phyloP scores from a whole-genome alignment of 495 filamentous ascomycete species.

The Penicillium lividum region DNA sequence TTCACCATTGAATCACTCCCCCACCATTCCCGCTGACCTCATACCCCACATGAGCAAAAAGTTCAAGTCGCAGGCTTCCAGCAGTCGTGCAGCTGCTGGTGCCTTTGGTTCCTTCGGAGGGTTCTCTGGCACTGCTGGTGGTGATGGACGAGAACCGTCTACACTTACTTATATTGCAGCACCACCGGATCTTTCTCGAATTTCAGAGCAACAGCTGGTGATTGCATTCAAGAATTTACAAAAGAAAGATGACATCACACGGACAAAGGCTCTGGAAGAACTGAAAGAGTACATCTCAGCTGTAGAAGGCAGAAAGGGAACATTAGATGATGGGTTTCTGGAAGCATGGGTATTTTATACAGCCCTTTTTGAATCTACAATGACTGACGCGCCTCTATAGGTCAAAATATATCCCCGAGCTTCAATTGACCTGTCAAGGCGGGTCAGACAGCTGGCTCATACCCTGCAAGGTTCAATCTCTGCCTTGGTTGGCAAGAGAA shows the following conservation, averaged over 20 bases:
- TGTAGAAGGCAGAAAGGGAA: conserved; percentile 46
- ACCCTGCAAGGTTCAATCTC: conserved; percentile 71
- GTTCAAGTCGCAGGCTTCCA: conserved; percentile 72
- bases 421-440: conserved; percentile 83
- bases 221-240: conserved; percentile 88
- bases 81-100: conserved; percentile 60
- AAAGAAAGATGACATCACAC: conserved; percentile 92
- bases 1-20: conserved; percentile 13
- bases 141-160: conserved; percentile 52
- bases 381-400: conserved; percentile 46
- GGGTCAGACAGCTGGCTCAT: conserved; percentile 84
- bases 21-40: conserved; percentile 35
- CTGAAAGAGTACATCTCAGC: conserved; percentile 63
- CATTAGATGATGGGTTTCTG: conserved; percentile 72
- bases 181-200: conserved; percentile 74
- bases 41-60: conserved; percentile 65
- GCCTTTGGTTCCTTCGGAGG: conserved; percentile 50
- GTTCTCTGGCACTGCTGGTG: conserved; percentile 48
- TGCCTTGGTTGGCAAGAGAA: conserved; percentile 70
- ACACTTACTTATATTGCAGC: conserved; percentile 81
- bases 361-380: conserved; percentile 12
- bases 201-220: conserved; percentile 77
- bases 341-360: conserved; percentile 80
- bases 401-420: conserved; percentile 81
- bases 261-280: conserved; percentile 90